phyloP scores from a whole-genome alignment of 2,329 filamentous ascomycete species.

The Talaromyces sp. region DNA sequence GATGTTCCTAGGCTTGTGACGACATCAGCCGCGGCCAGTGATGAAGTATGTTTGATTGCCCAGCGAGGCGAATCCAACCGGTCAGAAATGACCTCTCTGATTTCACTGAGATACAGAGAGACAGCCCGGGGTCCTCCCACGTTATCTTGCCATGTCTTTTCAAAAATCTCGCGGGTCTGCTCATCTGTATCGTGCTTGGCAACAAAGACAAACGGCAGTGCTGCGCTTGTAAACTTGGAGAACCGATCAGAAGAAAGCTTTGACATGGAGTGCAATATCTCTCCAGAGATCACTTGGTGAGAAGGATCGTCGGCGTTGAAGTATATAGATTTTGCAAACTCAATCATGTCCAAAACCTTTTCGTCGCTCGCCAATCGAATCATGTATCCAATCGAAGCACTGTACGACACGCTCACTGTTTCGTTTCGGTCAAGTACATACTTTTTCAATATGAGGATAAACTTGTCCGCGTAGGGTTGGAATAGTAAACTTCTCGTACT shows the following conservation, averaged over 20 bases:
- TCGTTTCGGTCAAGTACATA: constrained; percentile 87
- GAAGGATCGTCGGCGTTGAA: constrained; percentile 74
- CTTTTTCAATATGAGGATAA: constrained; percentile 73
- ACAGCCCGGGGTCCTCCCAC: constrained; percentile 80
- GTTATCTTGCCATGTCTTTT: constrained; percentile 83
- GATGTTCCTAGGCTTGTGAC: constrained; percentile 58
- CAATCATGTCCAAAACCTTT: constrained; percentile 50
- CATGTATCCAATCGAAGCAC: constrained; percentile 78
- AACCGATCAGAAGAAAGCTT: constrained; percentile 89
- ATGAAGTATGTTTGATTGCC: constrained; percentile 84
- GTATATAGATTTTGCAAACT: constrained; percentile 64
- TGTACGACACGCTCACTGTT: constrained; percentile 85
- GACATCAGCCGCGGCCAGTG: constrained; percentile 71
- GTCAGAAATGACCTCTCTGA: constrained; percentile 60
- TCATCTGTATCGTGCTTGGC: constrained; percentile 80
- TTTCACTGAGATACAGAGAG: constrained; percentile 77
- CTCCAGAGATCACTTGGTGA: constrained; percentile 68
- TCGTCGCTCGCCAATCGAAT: constrained; percentile 60
- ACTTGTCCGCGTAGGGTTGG: constrained; percentile 66
- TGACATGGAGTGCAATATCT: constrained; percentile 75
- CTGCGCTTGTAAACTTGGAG: constrained; percentile 63
- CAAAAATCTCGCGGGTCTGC: constrained; percentile 72
- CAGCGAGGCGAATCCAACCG: constrained; percentile 77
- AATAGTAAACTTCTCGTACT: constrained; percentile 73
- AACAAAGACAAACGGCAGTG: constrained; percentile 84